Evolutionary conservation across 78 protist genomes (phyloP).

Genomic region (Dictyostelium capitatum): DNA sequence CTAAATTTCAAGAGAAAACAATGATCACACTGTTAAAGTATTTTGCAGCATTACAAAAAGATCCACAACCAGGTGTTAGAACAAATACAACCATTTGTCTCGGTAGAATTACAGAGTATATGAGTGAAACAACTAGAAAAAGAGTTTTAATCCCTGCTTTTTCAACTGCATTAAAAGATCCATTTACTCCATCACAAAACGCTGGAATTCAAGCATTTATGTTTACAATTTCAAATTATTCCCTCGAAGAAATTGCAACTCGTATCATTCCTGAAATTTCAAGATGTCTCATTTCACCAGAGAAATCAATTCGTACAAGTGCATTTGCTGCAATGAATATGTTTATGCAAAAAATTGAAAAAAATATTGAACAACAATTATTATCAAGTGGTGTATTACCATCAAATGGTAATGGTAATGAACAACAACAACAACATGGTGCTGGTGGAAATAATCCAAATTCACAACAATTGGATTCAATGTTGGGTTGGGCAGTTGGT

Average conservation of each 20-base stretch:
- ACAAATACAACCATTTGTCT: constrained; percentile 92
- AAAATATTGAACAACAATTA: constrained; percentile 13
- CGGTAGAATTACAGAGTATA: constrained; percentile 70
- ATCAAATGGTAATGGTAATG: background rate
- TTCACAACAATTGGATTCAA: constrained; percentile 4
- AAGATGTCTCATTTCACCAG: constrained; percentile 37
- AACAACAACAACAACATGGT: background rate
- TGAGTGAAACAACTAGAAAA: constrained; percentile 66
- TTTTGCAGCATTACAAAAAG: constrained; percentile 90
- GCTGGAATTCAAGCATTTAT: constrained; percentile 86
- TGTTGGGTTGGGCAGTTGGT: constrained; percentile 72
- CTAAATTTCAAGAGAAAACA: constrained; percentile 73
- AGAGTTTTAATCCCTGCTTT: constrained; percentile 90
- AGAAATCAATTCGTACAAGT: constrained; percentile 48
- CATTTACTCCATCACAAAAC: constrained; percentile 81
- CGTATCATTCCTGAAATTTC: constrained; percentile 71
- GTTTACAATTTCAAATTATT: constrained; percentile 76
- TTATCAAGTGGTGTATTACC: background rate
- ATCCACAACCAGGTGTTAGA: constrained; percentile 88
- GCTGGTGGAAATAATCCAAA: background rate
- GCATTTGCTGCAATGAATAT: constrained; percentile 47
- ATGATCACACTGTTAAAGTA: constrained; percentile 74
- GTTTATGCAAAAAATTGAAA: constrained; percentile 65
- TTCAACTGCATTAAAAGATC: constrained; percentile 87
- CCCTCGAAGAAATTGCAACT: constrained; percentile 65